Percentiles rank a stretch among this genome's conserved stretches.
These are phyloP conservation scores for Claviceps sorghi DNA, from an alignment of 2,329 filamentous ascomycete genomes.

Conservation along the genomic window DNA sequence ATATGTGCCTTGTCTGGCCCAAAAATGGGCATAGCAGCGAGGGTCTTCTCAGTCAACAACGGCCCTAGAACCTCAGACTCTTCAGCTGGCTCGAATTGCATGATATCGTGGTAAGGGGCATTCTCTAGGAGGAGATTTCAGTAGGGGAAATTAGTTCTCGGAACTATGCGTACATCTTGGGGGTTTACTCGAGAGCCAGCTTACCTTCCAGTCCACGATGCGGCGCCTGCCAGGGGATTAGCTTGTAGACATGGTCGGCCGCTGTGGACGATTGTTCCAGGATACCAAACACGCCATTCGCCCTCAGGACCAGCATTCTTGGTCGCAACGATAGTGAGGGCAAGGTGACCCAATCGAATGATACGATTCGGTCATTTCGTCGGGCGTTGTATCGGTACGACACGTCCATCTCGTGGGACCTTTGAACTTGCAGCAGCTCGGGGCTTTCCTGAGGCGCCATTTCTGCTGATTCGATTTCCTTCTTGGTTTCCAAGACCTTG, in stretches of 20 bases:
- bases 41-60: slow-evolving; percentile 36
- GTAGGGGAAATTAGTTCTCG: not conserved
- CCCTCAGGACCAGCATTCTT: slow-evolving; percentile 43
- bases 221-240: slow-evolving; percentile 46
- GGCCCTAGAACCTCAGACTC: slow-evolving; percentile 38
- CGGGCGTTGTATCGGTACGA: slow-evolving; percentile 36
- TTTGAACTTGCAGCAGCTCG: slow-evolving; percentile 43
- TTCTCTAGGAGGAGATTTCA: slow-evolving; percentile 24
- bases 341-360: slow-evolving; percentile 53
- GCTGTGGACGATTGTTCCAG: slow-evolving; percentile 46
- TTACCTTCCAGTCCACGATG: slow-evolving; percentile 41
- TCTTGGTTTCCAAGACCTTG: slow-evolving; percentile 43
- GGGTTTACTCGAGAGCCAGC: not conserved
- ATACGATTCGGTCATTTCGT: slow-evolving; percentile 47
- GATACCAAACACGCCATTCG: slow-evolving; percentile 47
- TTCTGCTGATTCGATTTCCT: slow-evolving; percentile 30
- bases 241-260: slow-evolving; percentile 42
- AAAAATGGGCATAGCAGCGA: slow-evolving; percentile 42
- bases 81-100: slow-evolving; percentile 44
- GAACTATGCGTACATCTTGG: too few species aligned
- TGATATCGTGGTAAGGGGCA: slow-evolving; percentile 37
- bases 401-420: slow-evolving; percentile 48
- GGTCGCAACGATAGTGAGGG: slow-evolving; percentile 40
- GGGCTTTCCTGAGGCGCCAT: slow-evolving; percentile 32
- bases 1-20: slow-evolving; percentile 34